These are phyloP conservation scores for Volvox carteri DNA, from an alignment of 163 green algal genomes.

Conservation along the genomic window DNA sequence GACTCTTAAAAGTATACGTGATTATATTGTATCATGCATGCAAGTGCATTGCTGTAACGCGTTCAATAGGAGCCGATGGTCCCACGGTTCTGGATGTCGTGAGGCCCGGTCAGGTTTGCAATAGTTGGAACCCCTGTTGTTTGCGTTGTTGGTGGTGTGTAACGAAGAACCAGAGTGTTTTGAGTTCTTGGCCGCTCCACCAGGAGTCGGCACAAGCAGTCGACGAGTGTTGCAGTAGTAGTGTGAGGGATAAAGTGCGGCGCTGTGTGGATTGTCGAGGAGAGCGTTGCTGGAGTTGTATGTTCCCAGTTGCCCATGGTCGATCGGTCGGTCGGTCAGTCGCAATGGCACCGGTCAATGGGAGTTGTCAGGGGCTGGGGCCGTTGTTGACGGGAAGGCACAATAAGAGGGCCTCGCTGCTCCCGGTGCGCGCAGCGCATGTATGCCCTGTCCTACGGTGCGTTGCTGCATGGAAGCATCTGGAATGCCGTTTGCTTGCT, in stretches of 20 bases:
- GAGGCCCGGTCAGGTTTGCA: background rate
- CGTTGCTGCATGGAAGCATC: too few relatives aligned
- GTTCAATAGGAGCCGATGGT: background rate
- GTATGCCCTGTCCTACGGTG: too few relatives aligned
- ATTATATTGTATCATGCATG: background rate
- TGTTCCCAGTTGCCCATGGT: background rate
- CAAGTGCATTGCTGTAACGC: background rate
- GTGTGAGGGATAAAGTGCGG: too few relatives aligned
- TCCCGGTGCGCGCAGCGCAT: background rate
- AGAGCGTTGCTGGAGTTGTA: background rate
- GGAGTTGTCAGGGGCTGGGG: background rate
- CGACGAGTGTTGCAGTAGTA: background rate
- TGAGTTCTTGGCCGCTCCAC: background rate
- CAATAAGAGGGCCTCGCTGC: background rate
- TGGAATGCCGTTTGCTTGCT: too few relatives aligned
- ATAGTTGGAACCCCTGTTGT: background rate
- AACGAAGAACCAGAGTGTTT: background rate
- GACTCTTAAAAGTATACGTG: too few relatives aligned
- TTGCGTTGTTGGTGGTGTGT: background rate
- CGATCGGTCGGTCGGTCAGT: background rate
- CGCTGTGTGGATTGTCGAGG: background rate
- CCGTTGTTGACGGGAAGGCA: background rate
- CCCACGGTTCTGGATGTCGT: background rate
- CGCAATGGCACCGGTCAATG: background rate
- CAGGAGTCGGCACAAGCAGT: background rate